Evolutionary conservation across 352 stramenopile genomes (phyloP).

Genomic region (Pythium volutum): DNA sequence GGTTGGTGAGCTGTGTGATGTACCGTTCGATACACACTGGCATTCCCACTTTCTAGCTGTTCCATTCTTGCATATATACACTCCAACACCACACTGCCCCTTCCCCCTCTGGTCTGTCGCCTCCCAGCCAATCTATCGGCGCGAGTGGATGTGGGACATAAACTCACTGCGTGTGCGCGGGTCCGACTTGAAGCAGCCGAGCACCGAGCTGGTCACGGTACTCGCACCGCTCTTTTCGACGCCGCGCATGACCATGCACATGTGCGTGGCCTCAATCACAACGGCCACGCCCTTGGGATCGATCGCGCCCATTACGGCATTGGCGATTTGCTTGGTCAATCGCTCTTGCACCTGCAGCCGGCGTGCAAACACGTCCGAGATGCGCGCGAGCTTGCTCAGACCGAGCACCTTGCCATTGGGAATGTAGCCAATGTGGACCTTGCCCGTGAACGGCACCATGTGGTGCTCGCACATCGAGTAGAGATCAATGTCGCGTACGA

Average conservation of each 20-base stretch:
- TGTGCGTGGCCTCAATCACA: constrained; percentile 98
- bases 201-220: constrained; percentile 96
- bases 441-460: constrained; percentile 99
- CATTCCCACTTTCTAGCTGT: background rate
- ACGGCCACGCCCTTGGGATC: constrained; percentile 97
- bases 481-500: constrained; percentile 99
- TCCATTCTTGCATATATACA: constrained; percentile 1
- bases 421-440: constrained; percentile 94
- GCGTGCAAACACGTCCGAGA: constrained; percentile 96
- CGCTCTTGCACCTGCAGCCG: constrained; percentile 99
- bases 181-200: constrained; percentile 97
- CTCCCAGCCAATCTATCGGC: constrained; percentile 39
- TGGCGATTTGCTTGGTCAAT: constrained; percentile 98
- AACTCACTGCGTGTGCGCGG: constrained; percentile 84
- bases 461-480: constrained; percentile 99
- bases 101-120: background rate
- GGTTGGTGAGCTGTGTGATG: constrained; percentile 23
- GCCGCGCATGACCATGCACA: constrained; percentile 99
- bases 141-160: constrained; percentile 81
- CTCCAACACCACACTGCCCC: background rate
- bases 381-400: constrained; percentile 97
- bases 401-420: constrained; percentile 96
- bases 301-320: constrained; percentile 96
- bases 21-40: constrained; percentile 20
- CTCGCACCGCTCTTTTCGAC: constrained; percentile 96